Conservation (phyloP, 306 rosid genomes). For the Citrullus mucosospermus region DNA sequence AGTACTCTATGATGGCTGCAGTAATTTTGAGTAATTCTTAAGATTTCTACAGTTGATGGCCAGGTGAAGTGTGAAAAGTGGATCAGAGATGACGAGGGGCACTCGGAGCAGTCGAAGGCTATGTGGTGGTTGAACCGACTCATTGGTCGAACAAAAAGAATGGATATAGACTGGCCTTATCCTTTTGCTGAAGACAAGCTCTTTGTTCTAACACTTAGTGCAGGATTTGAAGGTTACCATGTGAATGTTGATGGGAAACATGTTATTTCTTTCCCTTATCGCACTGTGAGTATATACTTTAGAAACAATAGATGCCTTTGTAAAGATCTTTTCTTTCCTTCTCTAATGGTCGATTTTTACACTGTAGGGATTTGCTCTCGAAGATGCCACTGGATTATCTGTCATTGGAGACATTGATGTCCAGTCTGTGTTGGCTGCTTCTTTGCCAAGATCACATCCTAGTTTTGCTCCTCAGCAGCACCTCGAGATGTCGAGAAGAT, state of each 20-base stretch:
- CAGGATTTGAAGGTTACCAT: constrained; percentile 96
- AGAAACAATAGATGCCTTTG: constrained; percentile 8
- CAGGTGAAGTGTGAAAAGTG: constrained; percentile 92
- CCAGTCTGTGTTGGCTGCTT: constrained; percentile 65
- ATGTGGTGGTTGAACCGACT: constrained; percentile 81
- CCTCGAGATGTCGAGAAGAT: constrained; percentile 62
- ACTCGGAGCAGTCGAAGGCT: constrained; percentile 46
- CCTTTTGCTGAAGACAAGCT: constrained; percentile 69
- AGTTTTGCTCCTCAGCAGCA: constrained; percentile 58
- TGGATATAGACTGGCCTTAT: constrained; percentile 77
- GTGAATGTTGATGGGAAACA: constrained; percentile 89
- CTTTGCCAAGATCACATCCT: constrained; percentile 84
- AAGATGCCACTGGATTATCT: constrained; percentile 86
- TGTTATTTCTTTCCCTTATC: constrained; percentile 79
- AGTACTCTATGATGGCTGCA: neutral
- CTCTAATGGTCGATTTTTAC: neutral
- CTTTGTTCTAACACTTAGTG: constrained; percentile 81
- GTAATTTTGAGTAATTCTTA: constrained; percentile 19
- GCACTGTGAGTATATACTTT: constrained; percentile 55
- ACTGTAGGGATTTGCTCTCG: constrained; percentile 79
- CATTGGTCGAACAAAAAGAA: constrained; percentile 64
- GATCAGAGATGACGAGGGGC: constrained; percentile 53
- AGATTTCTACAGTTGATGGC: constrained; percentile 65
- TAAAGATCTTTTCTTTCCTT: constrained; percentile 1
- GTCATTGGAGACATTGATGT: constrained; percentile 60